Base-by-base conservation (phyloP, 2,329 filamentous ascomycete species). In the Trichoderma endophyticum region DNA sequence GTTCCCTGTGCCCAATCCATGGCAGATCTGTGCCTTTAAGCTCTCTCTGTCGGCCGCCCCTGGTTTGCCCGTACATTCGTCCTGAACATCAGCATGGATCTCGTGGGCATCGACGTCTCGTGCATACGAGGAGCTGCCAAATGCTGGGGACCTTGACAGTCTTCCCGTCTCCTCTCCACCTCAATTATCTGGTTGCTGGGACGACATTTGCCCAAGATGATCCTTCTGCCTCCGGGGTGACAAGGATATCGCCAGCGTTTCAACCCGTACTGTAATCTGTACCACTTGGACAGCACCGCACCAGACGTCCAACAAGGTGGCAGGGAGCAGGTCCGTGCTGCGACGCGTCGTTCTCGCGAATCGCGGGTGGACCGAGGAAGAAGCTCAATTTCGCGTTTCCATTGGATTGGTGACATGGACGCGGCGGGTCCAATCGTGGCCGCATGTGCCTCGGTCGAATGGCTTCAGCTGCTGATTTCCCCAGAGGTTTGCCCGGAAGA, bases 331-430 rank as follows among this genome's bases (percentile, higher is more conserved):
- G 68, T 30, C 67, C 56, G 67, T 66, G 71, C 67, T 71, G 68
- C 56, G 54, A 73, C 71, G 67, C 67, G 71, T 73, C 71, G 56
- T 48, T n/a, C 24, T 60, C 71, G 65, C 60, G 71, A 64, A 59
- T 65, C 61, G 60, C 60, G 69, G 48, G 67, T 63, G 67, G 43
- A 51, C 43, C 43, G 59, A 70, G 43, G 43, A 64, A 39, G 43
- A 67, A 63, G 43, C 68, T 34, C 34, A 34, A 15, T 48, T 69
- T 36, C 66, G 66, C 66, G 66, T 69, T 43, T 69, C 66, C 14
- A 69, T 61, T 61, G 60, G 48, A 51, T 32, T 56, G 15, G 21
- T 34, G 43, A 39, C 63, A 59, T 72, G 56, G 62, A 62, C 26
- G 57, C 26, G 51, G 48, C 60, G 69, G 61, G 61, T 34, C 62